These are phyloP conservation scores for Myxozyma udenii DNA, from an alignment of 805 yeast species.

Conservation along the genomic window DNA sequence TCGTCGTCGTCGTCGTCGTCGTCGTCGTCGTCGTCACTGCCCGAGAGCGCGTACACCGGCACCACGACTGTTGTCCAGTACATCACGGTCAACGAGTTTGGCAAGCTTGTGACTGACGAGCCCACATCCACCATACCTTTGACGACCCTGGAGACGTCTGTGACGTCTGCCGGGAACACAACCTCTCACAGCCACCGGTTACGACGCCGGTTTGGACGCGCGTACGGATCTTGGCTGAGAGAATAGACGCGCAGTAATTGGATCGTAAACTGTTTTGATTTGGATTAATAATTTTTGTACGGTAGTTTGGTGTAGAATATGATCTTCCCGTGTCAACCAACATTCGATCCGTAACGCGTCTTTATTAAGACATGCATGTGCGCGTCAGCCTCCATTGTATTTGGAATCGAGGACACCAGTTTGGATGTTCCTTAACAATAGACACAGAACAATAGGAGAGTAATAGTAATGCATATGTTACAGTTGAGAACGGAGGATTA, in stretches of 20 bases:
- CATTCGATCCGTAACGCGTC: too few relatives aligned
- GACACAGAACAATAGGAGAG: too few relatives aligned
- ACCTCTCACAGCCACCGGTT: background rate
- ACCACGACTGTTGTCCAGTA: background rate
- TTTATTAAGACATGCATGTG: too few relatives aligned
- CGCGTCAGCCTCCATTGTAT: too few relatives aligned
- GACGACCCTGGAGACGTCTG: background rate
- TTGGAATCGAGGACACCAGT: too few relatives aligned
- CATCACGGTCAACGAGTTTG: background rate
- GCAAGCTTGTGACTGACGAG: background rate
- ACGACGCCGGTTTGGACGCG: background rate
- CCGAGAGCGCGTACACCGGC: background rate
- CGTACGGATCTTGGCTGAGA: background rate
- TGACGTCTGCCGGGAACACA: background rate
- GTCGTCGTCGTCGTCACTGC: background rate
- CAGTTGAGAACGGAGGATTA: too few relatives aligned
- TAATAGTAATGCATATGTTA: too few relatives aligned
- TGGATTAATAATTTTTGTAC: too few relatives aligned
- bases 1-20: background rate
- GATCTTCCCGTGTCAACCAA: too few relatives aligned
- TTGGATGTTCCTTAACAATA: too few relatives aligned
- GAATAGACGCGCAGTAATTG: background rate
- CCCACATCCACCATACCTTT: background rate
- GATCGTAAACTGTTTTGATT: too few relatives aligned
- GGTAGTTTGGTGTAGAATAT: too few relatives aligned